Percentiles rank a stretch among this genome's conserved stretches.
These are phyloP conservation scores for Salix viminalis DNA, from an alignment of 345 rosid species.

Conservation along the genomic window DNA sequence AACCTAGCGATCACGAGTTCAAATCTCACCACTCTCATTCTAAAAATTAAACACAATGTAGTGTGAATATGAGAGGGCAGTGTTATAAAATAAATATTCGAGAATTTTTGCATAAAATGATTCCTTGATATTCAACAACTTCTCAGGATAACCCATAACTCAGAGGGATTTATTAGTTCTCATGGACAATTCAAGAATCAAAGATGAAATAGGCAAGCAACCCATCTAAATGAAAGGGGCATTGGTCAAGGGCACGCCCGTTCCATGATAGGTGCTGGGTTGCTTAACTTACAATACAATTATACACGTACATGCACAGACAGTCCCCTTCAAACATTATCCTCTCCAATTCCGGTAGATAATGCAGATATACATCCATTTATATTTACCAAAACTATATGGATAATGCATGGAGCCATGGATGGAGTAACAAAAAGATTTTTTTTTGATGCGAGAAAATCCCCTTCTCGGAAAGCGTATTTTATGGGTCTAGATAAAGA, in stretches of 20 bases:
- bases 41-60: too few relatives aligned
- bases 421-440: conserved; percentile 36
- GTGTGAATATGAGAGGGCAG: accelerated
- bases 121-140: background rate
- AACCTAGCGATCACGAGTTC: too few relatives aligned
- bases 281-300: conserved; percentile 54
- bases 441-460: too few relatives aligned
- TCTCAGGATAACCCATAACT: background rate
- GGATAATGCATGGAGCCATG: background rate
- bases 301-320: conserved; percentile 2
- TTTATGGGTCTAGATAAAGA: too few relatives aligned
- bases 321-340: background rate
- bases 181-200: background rate
- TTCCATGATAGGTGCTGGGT: background rate
- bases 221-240: background rate
- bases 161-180: background rate
- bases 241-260: background rate
- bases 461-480: too few relatives aligned
- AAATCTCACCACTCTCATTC: too few relatives aligned
- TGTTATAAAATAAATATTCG: too few relatives aligned
- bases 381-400: background rate
- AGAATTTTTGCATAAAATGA: too few relatives aligned
- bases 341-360: background rate
- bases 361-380: too few relatives aligned
- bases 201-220: background rate